A percentile compares a stretch with the other conserved stretches of the same genome.
Evolutionary conservation across 495 filamentous ascomycete genomes (phyloP).

Genomic region (Xylaria grammica): DNA sequence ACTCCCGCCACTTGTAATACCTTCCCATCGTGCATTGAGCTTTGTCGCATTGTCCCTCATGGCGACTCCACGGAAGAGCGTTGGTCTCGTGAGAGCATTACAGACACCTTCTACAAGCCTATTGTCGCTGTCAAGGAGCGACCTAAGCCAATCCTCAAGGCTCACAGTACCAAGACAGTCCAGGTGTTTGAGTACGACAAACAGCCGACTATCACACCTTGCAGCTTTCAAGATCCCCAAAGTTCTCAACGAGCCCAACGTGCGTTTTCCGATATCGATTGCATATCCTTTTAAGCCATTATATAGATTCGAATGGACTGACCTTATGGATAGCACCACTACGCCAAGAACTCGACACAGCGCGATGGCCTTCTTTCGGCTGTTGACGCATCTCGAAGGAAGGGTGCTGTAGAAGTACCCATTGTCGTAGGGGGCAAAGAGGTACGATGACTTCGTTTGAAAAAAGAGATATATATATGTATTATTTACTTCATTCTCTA

Average conservation of each 20-base stretch:
- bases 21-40: background rate
- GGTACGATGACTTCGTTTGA: slow-evolving; percentile 47
- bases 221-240: slow-evolving; percentile 87
- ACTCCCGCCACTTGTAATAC: background rate
- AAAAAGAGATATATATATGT: slow-evolving; percentile 6
- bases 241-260: slow-evolving; percentile 91
- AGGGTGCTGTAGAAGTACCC: slow-evolving; percentile 71
- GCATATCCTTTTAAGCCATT: too few relatives aligned
- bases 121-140: background rate
- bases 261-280: slow-evolving; percentile 51
- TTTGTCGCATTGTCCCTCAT: slow-evolving; percentile 13
- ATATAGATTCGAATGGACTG: slow-evolving; percentile 17
- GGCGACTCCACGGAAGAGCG: slow-evolving; percentile 26
- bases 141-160: background rate
- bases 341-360: slow-evolving; percentile 78
- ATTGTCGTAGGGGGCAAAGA: slow-evolving; percentile 79
- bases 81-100: slow-evolving; percentile 33
- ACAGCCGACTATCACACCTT: slow-evolving; percentile 45
- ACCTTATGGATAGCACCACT: slow-evolving; percentile 71
- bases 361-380: slow-evolving; percentile 74
- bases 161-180: background rate
- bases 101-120: slow-evolving; percentile 17
- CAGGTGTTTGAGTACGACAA: slow-evolving; percentile 24
- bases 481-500: background rate
- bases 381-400: slow-evolving; percentile 63